Evolutionary conservation across 1,284 basidiomycete species (phyloP), one percentile per base, ranked within the genome.

Genomic region (Schizophyllum amplum): DNA sequence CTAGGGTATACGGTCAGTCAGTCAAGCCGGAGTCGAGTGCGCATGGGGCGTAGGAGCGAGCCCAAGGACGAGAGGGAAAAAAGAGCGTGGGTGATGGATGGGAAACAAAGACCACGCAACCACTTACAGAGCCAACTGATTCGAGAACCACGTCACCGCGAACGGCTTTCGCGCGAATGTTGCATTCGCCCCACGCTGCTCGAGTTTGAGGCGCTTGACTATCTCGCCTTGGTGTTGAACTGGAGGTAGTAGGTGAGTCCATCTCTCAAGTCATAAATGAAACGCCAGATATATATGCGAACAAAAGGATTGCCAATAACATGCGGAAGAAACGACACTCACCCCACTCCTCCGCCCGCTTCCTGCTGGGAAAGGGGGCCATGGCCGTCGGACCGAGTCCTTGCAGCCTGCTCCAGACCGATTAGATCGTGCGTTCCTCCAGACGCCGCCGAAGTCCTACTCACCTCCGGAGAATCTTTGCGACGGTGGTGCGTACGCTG

Each of bases 321-420:
- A n/a, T n/a, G n/a, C n/a, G n/a, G n/a, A n/a, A n/a, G n/a, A n/a
- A n/a, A n/a, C n/a, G n/a, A n/a, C n/a, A 79, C 85, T 69, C 70
- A 90, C 87, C 72, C 86, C 87, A 90, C 64, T 89, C 85, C 64
- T 87, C 80, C 0, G 83, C 82, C 58, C 87, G 84, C 62, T 82
- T 78, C 15, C 80, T 79, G 62, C 80, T 85, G 71, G 87, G 83
- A 33, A 79, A 72, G 11, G 80, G 77, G 22, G 64, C 65, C 55
- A 65, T 59, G 48, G 63, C 65, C 15, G 72, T 68, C 21, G 63
- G 71, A 54, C 70, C 72, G 57, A 76, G 67, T 20, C 76, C 77
- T 62, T 79, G 78, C 59, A 79, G 71, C 61, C 77, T 81, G 62
- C 22, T 13, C 0, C 6, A 52, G 3, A 24, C 54, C 47, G 57